phyloP scores from a whole-genome alignment of 2,329 filamentous ascomycete genomes.

The Colletotrichum sp. region DNA sequence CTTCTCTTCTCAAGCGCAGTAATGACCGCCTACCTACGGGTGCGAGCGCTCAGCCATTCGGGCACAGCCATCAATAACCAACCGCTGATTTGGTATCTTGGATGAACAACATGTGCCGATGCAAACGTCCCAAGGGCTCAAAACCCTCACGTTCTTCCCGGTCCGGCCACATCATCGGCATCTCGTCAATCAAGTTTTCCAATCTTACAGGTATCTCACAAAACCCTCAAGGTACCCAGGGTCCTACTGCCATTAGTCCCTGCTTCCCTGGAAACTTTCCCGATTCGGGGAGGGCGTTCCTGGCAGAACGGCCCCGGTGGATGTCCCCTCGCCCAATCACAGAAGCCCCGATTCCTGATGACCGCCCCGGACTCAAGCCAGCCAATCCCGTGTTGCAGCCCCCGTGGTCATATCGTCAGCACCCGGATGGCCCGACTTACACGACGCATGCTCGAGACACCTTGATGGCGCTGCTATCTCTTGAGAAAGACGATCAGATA shows the following conservation, averaged over 20 bases:
- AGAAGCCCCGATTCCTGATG: constrained; percentile 8
- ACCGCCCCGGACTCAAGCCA: neutral
- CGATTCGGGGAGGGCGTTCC: neutral
- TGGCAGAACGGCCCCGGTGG: neutral
- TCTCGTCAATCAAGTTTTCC: neutral
- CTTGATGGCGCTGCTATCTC: constrained; percentile 1
- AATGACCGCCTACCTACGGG: too few relatives aligned
- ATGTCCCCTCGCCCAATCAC: neutral
- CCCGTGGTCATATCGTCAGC: neutral
- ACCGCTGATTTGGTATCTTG: neutral
- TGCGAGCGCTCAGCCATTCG: neutral
- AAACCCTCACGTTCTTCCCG: neutral
- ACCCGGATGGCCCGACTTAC: constrained; percentile 13
- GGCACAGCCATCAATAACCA: neutral
- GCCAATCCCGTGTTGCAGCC: constrained; percentile 13
- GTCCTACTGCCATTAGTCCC: neutral
- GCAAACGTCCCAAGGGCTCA: neutral
- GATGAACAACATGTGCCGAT: neutral
- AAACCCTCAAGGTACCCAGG: constrained; percentile 11
- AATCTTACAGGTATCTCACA: neutral
- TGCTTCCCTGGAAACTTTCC: neutral
- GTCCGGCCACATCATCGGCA: neutral
- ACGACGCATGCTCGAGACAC: neutral
- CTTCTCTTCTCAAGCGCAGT: too few relatives aligned
- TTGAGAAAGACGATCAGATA: neutral